phyloP scores from a whole-genome alignment of 257 asterid species.

The Jasminum sambac region DNA sequence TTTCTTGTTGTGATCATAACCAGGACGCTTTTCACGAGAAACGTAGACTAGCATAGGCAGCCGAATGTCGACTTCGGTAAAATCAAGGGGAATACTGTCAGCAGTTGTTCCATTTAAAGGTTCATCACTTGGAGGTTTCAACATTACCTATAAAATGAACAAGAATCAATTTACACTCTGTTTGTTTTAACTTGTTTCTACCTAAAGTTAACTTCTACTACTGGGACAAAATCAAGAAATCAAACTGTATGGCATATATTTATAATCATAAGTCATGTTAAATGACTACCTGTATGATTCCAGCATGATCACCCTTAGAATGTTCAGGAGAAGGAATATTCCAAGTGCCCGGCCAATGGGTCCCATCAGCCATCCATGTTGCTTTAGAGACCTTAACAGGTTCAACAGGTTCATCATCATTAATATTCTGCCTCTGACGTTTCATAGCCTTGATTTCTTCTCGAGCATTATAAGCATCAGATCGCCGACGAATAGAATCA shows the following conservation, averaged over 20 bases:
- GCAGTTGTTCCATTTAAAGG: constrained; percentile 49
- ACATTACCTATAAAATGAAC: constrained; percentile 65
- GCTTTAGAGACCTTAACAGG: constrained; percentile 76
- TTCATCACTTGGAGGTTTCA: constrained; percentile 88
- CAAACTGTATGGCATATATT: not conserved
- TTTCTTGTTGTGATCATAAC: constrained; percentile 90
- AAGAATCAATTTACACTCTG: not conserved
- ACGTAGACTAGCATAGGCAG: constrained; percentile 85
- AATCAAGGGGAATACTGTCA: constrained; percentile 56
- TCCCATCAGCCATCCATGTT: constrained; percentile 97
- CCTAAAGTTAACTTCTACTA: too few relatives aligned
- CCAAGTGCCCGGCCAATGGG: constrained; percentile 97
- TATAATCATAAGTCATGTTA: not conserved
- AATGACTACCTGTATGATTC: constrained; percentile 72
- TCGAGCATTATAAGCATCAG: constrained; percentile 87
- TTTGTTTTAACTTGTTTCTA: too few relatives aligned
- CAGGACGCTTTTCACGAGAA: constrained; percentile 87
- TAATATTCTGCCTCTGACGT: constrained; percentile 54
- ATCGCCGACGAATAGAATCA: constrained; percentile 84
- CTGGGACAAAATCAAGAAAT: not conserved
- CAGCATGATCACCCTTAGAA: constrained; percentile 87
- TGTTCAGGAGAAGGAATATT: constrained; percentile 59
- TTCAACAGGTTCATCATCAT: constrained; percentile 60
- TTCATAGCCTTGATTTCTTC: constrained; percentile 84
- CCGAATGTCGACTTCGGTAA: constrained; percentile 74